Conservation (phyloP, 2,329 filamentous ascomycete genomes). For the Scytalidium lignicola region DNA sequence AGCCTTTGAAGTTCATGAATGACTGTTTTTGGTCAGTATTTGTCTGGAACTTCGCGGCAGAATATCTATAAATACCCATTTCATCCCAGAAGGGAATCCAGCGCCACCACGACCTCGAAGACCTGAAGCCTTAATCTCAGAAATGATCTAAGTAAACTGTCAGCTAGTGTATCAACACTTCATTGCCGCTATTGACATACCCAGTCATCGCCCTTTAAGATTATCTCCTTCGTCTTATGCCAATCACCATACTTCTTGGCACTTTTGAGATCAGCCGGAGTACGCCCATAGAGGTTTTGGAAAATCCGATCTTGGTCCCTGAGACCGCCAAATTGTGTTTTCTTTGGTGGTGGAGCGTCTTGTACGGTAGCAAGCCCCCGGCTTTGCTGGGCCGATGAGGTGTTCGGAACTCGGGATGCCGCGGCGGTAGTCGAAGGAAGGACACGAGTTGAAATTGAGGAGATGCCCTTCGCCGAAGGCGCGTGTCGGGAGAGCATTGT, state of each 20-base stretch:
- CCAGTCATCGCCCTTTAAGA: conserved; percentile 96
- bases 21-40: conserved; percentile 51
- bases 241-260: conserved; percentile 98
- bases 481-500: conserved; percentile 32
- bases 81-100: conserved; percentile 95
- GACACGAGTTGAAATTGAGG: conserved; percentile 23
- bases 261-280: conserved; percentile 84
- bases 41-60: neutral
- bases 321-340: conserved; percentile 74
- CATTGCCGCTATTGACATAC: conserved; percentile 32
- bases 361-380: conserved; percentile 79
- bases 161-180: conserved; percentile 8
- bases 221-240: conserved; percentile 99
- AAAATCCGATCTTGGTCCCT: conserved; percentile 98
- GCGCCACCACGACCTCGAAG: conserved; percentile 93
- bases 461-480: conserved; percentile 25
- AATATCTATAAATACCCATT: conserved; percentile 70
- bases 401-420: conserved; percentile 20
- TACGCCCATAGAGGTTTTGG: conserved; percentile 94
- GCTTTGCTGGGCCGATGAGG: conserved; percentile 44
- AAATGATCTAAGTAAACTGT: conserved; percentile 64
- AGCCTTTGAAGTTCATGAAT: conserved; percentile 99
- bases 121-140: conserved; percentile 94
- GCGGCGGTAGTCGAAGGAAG: conserved; percentile 23
- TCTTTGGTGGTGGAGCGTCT: conserved; percentile 60